Evolutionary conservation across 164 flowering plant genomes (phyloP).

Genomic region (Euptelea pleiosperma): DNA sequence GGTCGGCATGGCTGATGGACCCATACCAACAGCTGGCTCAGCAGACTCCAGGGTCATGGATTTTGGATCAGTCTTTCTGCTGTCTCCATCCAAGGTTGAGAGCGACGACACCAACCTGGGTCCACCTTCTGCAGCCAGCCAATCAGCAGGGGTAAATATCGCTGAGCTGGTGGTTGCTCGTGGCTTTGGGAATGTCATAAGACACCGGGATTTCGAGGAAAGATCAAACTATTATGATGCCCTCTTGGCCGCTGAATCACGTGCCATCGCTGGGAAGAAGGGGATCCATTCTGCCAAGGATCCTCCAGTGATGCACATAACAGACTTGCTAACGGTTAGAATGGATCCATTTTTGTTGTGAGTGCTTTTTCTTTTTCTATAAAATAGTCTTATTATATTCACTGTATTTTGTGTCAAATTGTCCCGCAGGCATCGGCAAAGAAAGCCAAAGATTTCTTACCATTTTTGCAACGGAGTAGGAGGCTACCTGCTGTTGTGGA

Average conservation of each 20-base stretch:
- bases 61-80: constrained; percentile 89
- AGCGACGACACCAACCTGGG: constrained; percentile 46
- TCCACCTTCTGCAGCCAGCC: constrained; percentile 41
- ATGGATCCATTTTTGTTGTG: neutral
- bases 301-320: constrained; percentile 81
- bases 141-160: constrained; percentile 59
- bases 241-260: constrained; percentile 85
- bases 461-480: constrained; percentile 75
- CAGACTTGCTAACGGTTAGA: constrained; percentile 70
- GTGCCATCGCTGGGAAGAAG: constrained; percentile 75
- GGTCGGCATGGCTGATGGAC: constrained; percentile 57
- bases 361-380: neutral
- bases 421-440: constrained; percentile 59
- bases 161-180: constrained; percentile 82
- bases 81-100: constrained; percentile 52
- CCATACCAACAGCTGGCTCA: constrained; percentile 40
- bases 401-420: neutral
- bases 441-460: constrained; percentile 88
- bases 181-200: constrained; percentile 80
- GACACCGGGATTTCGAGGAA: constrained; percentile 96
- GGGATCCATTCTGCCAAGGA: constrained; percentile 85
- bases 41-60: constrained; percentile 85
- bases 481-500: constrained; percentile 87
- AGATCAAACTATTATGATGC: constrained; percentile 91
- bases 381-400: neutral